Base-by-base conservation (phyloP, 352 stramenopile genomes). In the Phytophthora crassamura region DNA sequence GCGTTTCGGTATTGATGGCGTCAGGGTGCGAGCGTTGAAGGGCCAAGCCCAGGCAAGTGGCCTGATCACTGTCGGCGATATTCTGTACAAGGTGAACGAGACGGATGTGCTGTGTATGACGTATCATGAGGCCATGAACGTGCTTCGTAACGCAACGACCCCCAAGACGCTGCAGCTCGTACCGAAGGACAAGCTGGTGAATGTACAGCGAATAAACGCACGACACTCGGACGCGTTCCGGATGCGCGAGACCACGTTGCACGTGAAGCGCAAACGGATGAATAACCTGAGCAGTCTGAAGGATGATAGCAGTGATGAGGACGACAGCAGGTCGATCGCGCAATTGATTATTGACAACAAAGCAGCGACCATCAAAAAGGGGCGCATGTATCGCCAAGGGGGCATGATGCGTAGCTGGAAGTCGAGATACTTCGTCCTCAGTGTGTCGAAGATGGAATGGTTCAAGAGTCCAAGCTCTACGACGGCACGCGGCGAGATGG, bases 31-130 rank as follows among this genome's bases (percentile, higher is more conserved):
- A 18, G 87, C 85, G 25, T 40, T 95, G 11, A 95, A 94, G 59
- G 87, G 87, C 11, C 87, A 95, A 68, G 87, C 87, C 28, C 89
- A 93, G 67, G 90, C 74, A 5, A 95, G 78, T 45, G 87, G 87
- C 36, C 84, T 90, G 76, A 94, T 95, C 76, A 86, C 80, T 11
- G 69, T 94, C 10, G 85, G 85, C 40, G 85, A 95, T 69, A 95
- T 93, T 57, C 84, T 94, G 45, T 95, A 89, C 73, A 94, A 95
- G 64, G 87, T 94, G 41, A 93, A 92, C 64, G 87, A 93, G 47
- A 77, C 75, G 22, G 84, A 94, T 49, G 85, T 94, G 62, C 65
- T 95, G 12, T 92, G 82, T 62, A 94, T 94, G 80, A 82, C 84
- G 41, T 95, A 95, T 72, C 59, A 72, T 11, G 80, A 95, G 47